Base-by-base conservation (phyloP, 208 protist species). In the Crithidia expoeki region DNA sequence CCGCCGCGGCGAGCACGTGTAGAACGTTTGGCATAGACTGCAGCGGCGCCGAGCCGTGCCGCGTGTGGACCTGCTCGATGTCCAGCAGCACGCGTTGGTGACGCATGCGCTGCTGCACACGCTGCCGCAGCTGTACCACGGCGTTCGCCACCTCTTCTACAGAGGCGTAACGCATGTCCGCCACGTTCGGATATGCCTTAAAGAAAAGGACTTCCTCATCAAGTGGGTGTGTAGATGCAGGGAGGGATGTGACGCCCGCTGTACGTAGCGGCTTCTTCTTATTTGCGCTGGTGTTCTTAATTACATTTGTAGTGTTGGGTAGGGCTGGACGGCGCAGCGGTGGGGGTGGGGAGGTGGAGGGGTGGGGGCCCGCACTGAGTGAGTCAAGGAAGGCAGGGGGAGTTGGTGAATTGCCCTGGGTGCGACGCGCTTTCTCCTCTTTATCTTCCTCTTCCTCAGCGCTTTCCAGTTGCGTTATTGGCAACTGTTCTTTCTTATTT, bases 111-210 rank as follows among this genome's bases (percentile, higher is more conserved):
- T 76, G 65, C 75, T 72, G 74, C 70, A 85, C 64, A 27, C 67
- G 50, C 66, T 92, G 83, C 44, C 92, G 74, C 28, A 88, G 38
- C 27, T 61, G 53, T 46, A 50, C 46, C 19, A 93, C 87, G 32
- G 87, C 85, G 56, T 63, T 62, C 14, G 79, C 80, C 36, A 95
- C 78, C 30, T 65, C 76, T 21, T 72, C 76, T 25, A 86, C 47
- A 2, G 83, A 57, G 47, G 75, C 76, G 34, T 81, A 58, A 14
- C 80, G 83, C 86, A 95, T 88, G 62, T 95, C 90, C 9, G 68
- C 64, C 32, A 95, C 84, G 73, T 92, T 91, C 21, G 21, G 27
- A 66, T 84, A 59, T 17, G 65, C 28, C n/a, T 67, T 49, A 46
- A 77, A 85, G 55, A 86, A 76, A 19, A 67, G 55, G 51, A 72